A percentile compares a stretch with the other conserved stretches of the same genome.
phyloP scores from a whole-genome alignment of 2,329 filamentous ascomycete species.

The Colletotrichum cordylinicola region DNA sequence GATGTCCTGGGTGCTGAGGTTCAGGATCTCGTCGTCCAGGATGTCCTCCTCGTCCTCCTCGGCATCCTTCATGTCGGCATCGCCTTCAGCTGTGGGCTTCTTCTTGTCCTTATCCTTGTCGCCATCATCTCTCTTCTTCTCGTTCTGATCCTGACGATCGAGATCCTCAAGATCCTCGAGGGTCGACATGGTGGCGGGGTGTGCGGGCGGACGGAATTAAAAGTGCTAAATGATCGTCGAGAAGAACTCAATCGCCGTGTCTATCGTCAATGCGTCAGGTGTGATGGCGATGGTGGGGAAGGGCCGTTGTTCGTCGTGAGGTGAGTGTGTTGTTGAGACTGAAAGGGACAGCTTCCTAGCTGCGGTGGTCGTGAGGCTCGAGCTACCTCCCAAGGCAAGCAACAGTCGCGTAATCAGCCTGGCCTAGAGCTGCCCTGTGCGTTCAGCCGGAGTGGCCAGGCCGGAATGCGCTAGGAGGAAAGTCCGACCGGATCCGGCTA shows the following conservation, averaged over 20 bases:
- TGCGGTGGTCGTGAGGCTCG: conserved; percentile 13
- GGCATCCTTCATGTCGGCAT: conserved; percentile 91
- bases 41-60: conserved; percentile 78
- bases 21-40: conserved; percentile 91
- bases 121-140: conserved; percentile 56
- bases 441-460: not conserved
- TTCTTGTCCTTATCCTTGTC: conserved; percentile 39
- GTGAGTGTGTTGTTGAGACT: conserved; percentile 5
- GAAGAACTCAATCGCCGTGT: not conserved
- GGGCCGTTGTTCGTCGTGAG: conserved; percentile 3
- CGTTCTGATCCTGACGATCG: conserved; percentile 79
- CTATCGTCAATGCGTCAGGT: not conserved
- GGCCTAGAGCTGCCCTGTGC: conserved; percentile 25
- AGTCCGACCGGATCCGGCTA: conserved; percentile 21
- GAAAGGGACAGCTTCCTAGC: conserved; percentile 25
- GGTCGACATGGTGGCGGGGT: conserved; percentile 72
- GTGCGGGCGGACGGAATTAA: not conserved
- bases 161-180: conserved; percentile 92
- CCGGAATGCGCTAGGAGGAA: conserved; percentile 22
- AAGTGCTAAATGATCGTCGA: not conserved
- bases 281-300: not conserved
- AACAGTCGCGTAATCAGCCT: conserved; percentile 28
- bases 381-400: conserved; percentile 25
- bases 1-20: conserved; percentile 93
- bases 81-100: conserved; percentile 61